Percentiles rank a stretch among this genome's conserved stretches.
phyloP scores from a whole-genome alignment of 306 rosid species.

The Acacia crassicarpa region DNA sequence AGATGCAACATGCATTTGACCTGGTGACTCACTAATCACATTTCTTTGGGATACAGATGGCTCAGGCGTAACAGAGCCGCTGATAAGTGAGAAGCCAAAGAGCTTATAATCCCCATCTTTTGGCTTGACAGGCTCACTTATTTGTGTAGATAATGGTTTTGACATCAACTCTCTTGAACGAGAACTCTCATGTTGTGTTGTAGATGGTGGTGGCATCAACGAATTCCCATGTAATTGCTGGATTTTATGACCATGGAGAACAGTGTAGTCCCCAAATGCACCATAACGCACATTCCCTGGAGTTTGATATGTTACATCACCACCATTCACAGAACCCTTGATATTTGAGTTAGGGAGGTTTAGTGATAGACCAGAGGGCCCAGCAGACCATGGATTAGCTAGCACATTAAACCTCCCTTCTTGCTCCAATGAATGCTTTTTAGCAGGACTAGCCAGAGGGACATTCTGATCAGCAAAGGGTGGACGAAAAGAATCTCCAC shows the following conservation, averaged over 20 bases:
- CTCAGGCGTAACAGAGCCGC: conserved; percentile 39
- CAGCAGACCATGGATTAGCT: conserved; percentile 54
- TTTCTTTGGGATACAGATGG: conserved; percentile 39
- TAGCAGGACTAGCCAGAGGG: conserved; percentile 41
- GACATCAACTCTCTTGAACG: conserved; percentile 46
- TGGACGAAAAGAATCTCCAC: conserved; percentile 42
- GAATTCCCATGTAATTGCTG: conserved; percentile 64
- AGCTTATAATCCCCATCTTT: conserved; percentile 80
- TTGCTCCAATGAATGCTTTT: conserved; percentile 48
- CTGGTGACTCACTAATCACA: conserved; percentile 35
- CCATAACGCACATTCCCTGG: conserved; percentile 53
- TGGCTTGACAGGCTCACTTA: conserved; percentile 49
- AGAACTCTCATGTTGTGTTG: conserved; percentile 48
- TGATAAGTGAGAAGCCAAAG: conserved; percentile 71
- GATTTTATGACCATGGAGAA: conserved; percentile 48
- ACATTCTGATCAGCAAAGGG: conserved; percentile 44
- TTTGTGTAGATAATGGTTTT: conserved; percentile 34
- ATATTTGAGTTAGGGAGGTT: conserved; percentile 54
- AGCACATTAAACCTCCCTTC: conserved; percentile 63
- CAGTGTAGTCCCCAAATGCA: conserved; percentile 50
- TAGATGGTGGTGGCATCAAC: conserved; percentile 67
- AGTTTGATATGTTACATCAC: conserved; percentile 51
- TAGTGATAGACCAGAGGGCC: conserved; percentile 57
- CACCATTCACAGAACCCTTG: conserved; percentile 48
- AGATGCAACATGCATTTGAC: conserved; percentile 26